These are phyloP conservation scores for Oryza australiensis DNA, from an alignment of 176 grass and related monocot species.

Conservation along the genomic window DNA sequence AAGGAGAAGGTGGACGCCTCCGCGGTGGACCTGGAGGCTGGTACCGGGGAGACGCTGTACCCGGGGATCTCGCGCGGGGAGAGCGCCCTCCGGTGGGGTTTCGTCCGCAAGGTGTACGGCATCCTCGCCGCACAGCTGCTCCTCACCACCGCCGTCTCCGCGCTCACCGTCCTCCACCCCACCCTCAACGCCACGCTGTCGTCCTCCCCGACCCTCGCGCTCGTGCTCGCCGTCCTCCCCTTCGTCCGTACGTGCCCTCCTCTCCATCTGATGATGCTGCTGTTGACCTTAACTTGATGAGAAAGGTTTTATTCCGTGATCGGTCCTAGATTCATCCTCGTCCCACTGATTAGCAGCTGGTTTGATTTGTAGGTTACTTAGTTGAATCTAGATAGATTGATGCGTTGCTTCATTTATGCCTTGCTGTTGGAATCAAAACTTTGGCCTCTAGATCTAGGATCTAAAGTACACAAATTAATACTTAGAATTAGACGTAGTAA, in stretches of 20 bases:
- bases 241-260: conserved; percentile 62
- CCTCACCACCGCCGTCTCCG: conserved; percentile 83
- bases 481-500: not conserved
- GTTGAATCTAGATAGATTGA: not conserved
- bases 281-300: not conserved
- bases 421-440: not conserved
- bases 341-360: not conserved
- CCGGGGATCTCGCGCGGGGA: conserved; percentile 88
- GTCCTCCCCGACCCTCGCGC: conserved; percentile 51
- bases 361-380: not conserved
- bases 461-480: not conserved
- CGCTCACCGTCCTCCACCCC: conserved; percentile 73
- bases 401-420: not conserved
- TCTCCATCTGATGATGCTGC: not conserved
- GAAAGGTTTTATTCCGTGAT: not conserved
- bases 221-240: conserved; percentile 69
- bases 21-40: conserved; percentile 75
- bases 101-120: conserved; percentile 99
- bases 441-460: conserved; percentile 28
- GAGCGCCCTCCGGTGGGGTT: conserved; percentile 92
- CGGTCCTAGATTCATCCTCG: not conserved
- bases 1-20: conserved; percentile 66
- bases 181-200: conserved; percentile 78
- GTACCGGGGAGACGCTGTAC: conserved; percentile 66
- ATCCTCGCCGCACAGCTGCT: conserved; percentile 95